phyloP scores from a whole-genome alignment of 2,329 filamentous ascomycete genomes.

The Aspergillus brasiliensis region DNA sequence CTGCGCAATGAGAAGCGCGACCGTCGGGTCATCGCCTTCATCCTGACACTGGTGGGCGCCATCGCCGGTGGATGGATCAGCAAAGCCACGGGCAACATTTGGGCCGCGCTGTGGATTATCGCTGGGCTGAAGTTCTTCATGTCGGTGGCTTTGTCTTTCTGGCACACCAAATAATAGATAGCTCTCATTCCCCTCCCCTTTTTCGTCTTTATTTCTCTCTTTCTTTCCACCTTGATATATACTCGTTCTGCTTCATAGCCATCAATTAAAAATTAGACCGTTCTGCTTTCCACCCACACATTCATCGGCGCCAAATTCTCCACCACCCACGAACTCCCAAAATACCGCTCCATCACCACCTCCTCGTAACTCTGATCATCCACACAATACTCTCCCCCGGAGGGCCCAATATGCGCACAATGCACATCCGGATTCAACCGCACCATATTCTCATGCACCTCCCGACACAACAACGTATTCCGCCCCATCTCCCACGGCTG shows the following conservation, averaged over 20 bases:
- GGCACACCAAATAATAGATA: conserved; percentile 10
- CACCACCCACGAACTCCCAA: conserved; percentile 27
- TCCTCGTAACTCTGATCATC: conserved; percentile 28
- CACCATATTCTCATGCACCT: conserved; percentile 35
- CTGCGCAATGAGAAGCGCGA: conserved; percentile 31
- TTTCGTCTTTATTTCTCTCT: background rate
- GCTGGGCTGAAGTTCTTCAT: conserved; percentile 28
- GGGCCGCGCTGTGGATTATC: conserved; percentile 26
- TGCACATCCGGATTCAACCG: conserved; percentile 28
- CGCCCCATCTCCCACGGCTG: conserved; percentile 27
- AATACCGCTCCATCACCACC: conserved; percentile 29
- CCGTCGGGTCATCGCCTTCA: conserved; percentile 29
- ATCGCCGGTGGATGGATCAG: conserved; percentile 34
- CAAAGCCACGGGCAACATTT: conserved; percentile 27
- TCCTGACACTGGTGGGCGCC: conserved; percentile 29
- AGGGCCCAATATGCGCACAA: conserved; percentile 31
- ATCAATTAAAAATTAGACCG: too few species aligned
- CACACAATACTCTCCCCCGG: conserved; percentile 30
- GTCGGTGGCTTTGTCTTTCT: conserved; percentile 24
- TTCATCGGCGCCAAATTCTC: conserved; percentile 24
- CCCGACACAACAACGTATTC: conserved; percentile 31
- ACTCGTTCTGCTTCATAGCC: too few species aligned
- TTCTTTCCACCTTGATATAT: too few species aligned
- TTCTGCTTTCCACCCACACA: conserved; percentile 15
- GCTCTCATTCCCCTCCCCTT: background rate